phyloP scores from a whole-genome alignment of 1,284 basidiomycete genomes.

The Omphalotus olearius region DNA sequence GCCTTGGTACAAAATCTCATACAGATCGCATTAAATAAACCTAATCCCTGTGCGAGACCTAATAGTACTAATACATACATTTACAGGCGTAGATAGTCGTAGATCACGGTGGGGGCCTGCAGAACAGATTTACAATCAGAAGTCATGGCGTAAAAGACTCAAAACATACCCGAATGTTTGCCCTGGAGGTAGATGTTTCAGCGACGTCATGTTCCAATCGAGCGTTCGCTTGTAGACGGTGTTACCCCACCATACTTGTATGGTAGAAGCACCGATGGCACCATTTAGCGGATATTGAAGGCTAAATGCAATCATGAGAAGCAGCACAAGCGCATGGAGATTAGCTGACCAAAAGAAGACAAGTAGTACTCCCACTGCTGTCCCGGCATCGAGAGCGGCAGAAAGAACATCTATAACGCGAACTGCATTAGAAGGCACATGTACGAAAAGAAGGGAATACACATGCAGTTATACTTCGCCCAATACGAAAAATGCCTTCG shows the following conservation, averaged over 20 bases:
- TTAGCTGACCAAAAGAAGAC: slow-evolving; percentile 16
- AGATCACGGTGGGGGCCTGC: background rate
- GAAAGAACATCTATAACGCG: slow-evolving; percentile 6
- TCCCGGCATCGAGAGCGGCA: slow-evolving; percentile 13
- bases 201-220: slow-evolving; percentile 31
- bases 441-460: background rate
- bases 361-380: slow-evolving; percentile 12
- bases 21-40: no score
- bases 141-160: background rate
- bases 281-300: slow-evolving; percentile 64
- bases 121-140: background rate
- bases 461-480: slow-evolving; percentile 51
- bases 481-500: slow-evolving; percentile 63
- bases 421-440: background rate
- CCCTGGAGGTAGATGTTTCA: slow-evolving; percentile 25
- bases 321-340: slow-evolving; percentile 58
- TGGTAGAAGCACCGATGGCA: slow-evolving; percentile 47
- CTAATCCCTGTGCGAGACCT: no score
- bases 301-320: slow-evolving; percentile 64
- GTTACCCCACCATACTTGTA: slow-evolving; percentile 74
- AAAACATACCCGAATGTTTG: slow-evolving; percentile 34
- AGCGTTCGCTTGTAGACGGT: slow-evolving; percentile 42
- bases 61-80: background rate
- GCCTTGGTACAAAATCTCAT: no score
- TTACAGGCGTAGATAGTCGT: background rate